Percentiles rank a stretch among this genome's conserved stretches.
Evolutionary conservation across 139 green algal genomes (phyloP).

Genomic region (Chlamydomonas asymmetrica): DNA sequence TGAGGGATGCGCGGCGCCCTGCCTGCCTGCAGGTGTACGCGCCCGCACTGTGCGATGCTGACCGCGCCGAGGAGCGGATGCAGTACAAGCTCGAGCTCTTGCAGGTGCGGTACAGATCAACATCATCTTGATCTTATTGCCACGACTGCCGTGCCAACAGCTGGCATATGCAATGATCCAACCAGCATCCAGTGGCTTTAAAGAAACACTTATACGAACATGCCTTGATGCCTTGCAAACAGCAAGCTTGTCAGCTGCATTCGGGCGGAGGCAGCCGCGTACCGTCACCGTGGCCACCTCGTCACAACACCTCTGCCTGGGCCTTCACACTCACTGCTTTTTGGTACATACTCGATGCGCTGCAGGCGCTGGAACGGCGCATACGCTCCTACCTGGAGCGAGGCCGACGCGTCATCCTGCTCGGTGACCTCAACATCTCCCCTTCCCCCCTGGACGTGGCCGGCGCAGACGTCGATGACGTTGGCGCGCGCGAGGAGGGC

Average conservation of each 20-base stretch:
- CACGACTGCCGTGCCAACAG: no score
- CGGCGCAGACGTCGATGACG: not conserved
- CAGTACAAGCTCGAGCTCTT: slow-evolving; percentile 44
- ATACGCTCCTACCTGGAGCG: slow-evolving; percentile 28
- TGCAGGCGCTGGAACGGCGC: slow-evolving; percentile 46
- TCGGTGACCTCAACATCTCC: slow-evolving; percentile 81
- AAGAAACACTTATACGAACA: slow-evolving; percentile 19
- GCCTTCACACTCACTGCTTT: not conserved
- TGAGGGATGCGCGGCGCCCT: not conserved
- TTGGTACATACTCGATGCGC: not conserved
- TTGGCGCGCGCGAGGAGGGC: not conserved
- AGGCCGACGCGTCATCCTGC: slow-evolving; percentile 56
- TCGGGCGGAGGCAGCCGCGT: not conserved
- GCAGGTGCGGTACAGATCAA: slow-evolving; percentile 19
- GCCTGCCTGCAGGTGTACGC: slow-evolving; percentile 29
- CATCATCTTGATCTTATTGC: not conserved
- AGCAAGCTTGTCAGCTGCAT: not conserved
- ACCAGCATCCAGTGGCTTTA: no score
- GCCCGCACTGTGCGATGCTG: slow-evolving; percentile 51
- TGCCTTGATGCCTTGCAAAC: not conserved
- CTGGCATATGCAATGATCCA: no score
- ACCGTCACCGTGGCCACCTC: not conserved
- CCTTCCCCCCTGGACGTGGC: slow-evolving; percentile 42
- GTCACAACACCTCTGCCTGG: not conserved
- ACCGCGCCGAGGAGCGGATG: slow-evolving; percentile 39